Evolutionary conservation across 805 yeast species (phyloP).

Genomic region (Candida maesae): DNA sequence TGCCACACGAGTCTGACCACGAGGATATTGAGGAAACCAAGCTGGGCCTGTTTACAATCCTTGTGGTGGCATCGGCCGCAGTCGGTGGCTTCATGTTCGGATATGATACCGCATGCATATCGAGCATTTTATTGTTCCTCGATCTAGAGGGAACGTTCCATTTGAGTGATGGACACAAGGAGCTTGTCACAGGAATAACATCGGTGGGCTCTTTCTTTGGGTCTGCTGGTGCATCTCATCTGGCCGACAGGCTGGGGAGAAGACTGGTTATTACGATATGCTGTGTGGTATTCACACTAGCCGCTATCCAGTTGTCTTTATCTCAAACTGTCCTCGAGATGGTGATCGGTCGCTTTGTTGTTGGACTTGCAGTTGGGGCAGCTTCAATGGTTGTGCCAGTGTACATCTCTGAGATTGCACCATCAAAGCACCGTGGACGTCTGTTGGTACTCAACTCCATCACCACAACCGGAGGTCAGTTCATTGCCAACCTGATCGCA

Average conservation of each 20-base stretch:
- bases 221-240: constrained; percentile 44
- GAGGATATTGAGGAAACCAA: constrained; percentile 17
- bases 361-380: constrained; percentile 73
- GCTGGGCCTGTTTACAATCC: constrained; percentile 12
- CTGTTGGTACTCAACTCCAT: constrained; percentile 36
- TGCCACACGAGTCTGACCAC: background rate
- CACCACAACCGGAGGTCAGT: constrained; percentile 50
- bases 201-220: constrained; percentile 55
- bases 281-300: constrained; percentile 42
- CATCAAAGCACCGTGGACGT: constrained; percentile 37
- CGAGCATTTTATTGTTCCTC: constrained; percentile 53
- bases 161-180: constrained; percentile 37
- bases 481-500: constrained; percentile 40
- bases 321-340: constrained; percentile 37
- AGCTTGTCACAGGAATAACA: constrained; percentile 40
- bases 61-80: constrained; percentile 36
- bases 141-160: constrained; percentile 31
- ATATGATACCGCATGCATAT: constrained; percentile 61
- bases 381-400: constrained; percentile 66
- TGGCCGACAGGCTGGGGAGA: constrained; percentile 49
- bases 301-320: constrained; percentile 48
- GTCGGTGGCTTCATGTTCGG: constrained; percentile 63
- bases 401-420: constrained; percentile 50
- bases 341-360: constrained; percentile 52
- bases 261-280: constrained; percentile 36